phyloP scores from a whole-genome alignment of 805 yeast species.

The Metschnikowia kofuensis region DNA sequence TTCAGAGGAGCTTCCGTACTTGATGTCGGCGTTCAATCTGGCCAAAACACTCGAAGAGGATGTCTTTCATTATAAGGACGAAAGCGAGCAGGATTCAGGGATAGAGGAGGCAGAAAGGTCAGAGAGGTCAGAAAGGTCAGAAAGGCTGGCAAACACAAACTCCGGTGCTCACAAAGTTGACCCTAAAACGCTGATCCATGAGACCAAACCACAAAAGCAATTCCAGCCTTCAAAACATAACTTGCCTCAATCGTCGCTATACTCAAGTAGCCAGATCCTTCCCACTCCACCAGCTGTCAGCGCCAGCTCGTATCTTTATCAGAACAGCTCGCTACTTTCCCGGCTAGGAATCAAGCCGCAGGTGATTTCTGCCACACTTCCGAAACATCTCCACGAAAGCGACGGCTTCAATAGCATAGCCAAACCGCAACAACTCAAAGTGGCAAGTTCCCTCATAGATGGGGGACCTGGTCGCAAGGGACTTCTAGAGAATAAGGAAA shows the following conservation, averaged over 20 bases:
- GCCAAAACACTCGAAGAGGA: conserved; percentile 57
- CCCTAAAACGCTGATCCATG: not conserved
- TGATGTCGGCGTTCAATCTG: conserved; percentile 64
- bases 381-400: conserved; percentile 12
- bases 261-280: conserved; percentile 32
- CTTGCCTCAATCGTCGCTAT: conserved; percentile 32
- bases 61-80: conserved; percentile 20
- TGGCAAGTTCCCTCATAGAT: no score
- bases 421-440: no score
- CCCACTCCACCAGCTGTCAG: conserved; percentile 17
- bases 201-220: conserved; percentile 2
- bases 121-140: no score
- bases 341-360: conserved; percentile 42
- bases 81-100: conserved; percentile 14
- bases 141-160: no score
- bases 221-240: conserved; percentile 25
- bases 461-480: no score
- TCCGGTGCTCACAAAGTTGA: not conserved
- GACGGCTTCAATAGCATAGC: conserved; percentile 2
- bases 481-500: not conserved
- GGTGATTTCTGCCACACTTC: conserved; percentile 33
- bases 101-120: not conserved
- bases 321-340: conserved; percentile 35
- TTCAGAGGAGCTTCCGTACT: conserved; percentile 61
- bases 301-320: conserved; percentile 30